A percentile compares a stretch with the other conserved stretches of the same genome.
phyloP scores from a whole-genome alignment of 345 rosid genomes.

The Populus alba region DNA sequence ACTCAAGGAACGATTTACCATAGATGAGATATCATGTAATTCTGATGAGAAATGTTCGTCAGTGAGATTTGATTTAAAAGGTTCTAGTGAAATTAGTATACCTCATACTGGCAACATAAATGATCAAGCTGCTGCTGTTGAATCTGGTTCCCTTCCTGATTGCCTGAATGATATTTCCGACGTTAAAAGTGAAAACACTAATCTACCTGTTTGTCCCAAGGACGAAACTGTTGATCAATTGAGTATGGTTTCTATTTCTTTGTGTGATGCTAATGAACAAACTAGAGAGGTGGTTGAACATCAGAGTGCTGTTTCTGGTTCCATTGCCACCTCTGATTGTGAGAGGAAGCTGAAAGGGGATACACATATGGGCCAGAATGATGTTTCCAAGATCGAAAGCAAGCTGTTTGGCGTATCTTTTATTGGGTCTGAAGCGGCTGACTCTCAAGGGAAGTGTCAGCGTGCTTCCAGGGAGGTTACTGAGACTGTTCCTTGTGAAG shows the following conservation, averaged over 20 bases:
- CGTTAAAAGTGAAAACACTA: constrained; percentile 13
- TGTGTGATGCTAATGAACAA: not conserved
- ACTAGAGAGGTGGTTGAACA: not conserved
- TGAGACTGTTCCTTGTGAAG: constrained; percentile 2
- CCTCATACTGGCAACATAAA: constrained; percentile 13
- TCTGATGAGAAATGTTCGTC: constrained; percentile 4
- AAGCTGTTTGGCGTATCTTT: not conserved
- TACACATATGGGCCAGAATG: not conserved
- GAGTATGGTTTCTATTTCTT: not conserved
- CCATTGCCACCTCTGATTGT: not conserved
- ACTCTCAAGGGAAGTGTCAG: not conserved
- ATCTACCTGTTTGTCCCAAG: not conserved
- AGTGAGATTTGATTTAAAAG: constrained; percentile 28
- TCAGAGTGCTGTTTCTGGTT: constrained; percentile 9
- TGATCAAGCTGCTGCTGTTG: constrained; percentile 29
- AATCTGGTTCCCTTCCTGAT: constrained; percentile 26
- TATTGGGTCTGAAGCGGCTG: constrained; percentile 4
- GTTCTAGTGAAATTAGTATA: constrained; percentile 14
- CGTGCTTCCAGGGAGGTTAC: not conserved
- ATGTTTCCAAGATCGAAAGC: not conserved
- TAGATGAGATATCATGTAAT: constrained; percentile 14
- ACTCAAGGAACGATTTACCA: constrained; percentile 19
- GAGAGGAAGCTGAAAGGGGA: not conserved
- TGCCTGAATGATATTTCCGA: constrained; percentile 25
- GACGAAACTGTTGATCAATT: not conserved